Base-by-base conservation (phyloP, 352 stramenopile species). In the Halophytophthora polymorphica region DNA sequence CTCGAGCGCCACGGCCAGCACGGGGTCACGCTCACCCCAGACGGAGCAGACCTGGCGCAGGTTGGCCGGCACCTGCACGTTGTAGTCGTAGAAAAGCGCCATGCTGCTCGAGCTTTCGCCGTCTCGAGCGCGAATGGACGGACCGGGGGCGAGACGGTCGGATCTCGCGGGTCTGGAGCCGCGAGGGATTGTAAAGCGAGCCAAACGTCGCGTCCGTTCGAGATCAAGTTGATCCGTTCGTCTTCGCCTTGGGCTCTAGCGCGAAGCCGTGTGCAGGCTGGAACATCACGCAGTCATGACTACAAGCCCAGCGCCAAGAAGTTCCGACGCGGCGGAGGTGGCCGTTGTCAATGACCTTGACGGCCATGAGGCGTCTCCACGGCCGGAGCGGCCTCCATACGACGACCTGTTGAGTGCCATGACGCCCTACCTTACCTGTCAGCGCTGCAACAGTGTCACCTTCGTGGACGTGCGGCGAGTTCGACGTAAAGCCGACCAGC, bases 81-180 rank as follows among this genome's bases (percentile, higher is more conserved):
- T 77, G 53, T 91, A 93, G 63, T 91, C 80, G 55, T 91, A 93
- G 69, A 91, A 93, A 25, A 93, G 65, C 39, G 83, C 83, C 55
- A 70, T 70, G 13, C 23, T 39, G 8, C 25, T 4, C 25, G 25
- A 31, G 25, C 8, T 31, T 4, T 8, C 25, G 25, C 8, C 25
- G 25, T 31, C 8, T 33, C 3, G 6, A 6, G 18, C 10, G 8
- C 2, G 4, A 5, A 11, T 38, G 31, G 6, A 28, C 39, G 39
- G 28, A 23, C 11, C 8, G n/a, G n/a, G n/a, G n/a, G n/a, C n/a
- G n/a, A 31, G 8, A 31, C 25, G 25, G 25, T 31, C 25, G 25
- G 25, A 31, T 31, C 4, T 31, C 25, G 25, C 25, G 25, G 25
- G 25, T 8, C 25, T 31, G 25, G 25, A 8, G 25, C 25, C 8